phyloP scores from a whole-genome alignment of 345 rosid species.

The Adansonia digitata region DNA sequence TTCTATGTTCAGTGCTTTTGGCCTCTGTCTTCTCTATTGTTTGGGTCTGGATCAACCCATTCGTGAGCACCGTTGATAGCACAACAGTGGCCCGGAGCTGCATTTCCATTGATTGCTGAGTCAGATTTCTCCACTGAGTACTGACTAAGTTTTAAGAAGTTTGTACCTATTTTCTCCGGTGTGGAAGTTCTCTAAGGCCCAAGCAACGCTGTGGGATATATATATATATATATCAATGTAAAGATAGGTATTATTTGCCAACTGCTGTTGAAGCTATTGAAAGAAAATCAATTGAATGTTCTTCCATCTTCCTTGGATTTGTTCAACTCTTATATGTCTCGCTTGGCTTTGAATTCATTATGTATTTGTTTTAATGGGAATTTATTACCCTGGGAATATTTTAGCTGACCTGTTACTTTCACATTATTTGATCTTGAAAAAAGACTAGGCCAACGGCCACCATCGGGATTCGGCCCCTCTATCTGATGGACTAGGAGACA shows the following conservation, averaged over 20 bases:
- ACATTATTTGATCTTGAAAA: background rate
- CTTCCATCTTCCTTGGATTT: background rate
- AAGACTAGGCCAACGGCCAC: background rate
- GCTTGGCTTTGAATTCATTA: background rate
- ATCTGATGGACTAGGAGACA: no score
- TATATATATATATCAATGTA: background rate
- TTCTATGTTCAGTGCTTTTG: conserved; percentile 82
- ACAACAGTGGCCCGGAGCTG: conserved; percentile 40
- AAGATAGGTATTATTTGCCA: background rate
- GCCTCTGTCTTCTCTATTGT: conserved; percentile 95
- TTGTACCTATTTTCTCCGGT: background rate
- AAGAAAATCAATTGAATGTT: background rate
- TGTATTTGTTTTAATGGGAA: background rate
- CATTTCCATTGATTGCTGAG: conserved; percentile 74
- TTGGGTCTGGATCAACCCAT: conserved; percentile 92
- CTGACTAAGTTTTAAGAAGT: background rate
- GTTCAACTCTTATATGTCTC: background rate
- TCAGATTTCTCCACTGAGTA: background rate
- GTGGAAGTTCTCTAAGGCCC: background rate
- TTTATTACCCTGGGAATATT: background rate
- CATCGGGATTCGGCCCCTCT: background rate
- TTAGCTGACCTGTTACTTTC: background rate
- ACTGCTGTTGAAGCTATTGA: background rate
- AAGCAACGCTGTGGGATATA: background rate
- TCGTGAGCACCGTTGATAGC: conserved; percentile 34